phyloP scores from a whole-genome alignment of 2,329 filamentous ascomycete species.

The Cytospora chrysosperma region DNA sequence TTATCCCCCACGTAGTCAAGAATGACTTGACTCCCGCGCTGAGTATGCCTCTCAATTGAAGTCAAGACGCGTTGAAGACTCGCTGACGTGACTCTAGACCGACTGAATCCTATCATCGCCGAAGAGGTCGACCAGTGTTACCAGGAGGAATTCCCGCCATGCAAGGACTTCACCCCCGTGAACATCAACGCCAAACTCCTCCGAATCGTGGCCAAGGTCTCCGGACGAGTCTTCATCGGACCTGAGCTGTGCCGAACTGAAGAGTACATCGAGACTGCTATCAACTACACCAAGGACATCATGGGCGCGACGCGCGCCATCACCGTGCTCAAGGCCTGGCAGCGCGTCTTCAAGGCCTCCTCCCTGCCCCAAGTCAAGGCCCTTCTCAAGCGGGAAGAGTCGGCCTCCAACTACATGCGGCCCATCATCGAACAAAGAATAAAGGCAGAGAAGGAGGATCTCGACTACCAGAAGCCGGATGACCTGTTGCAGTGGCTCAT shows the following conservation, averaged over 20 bases:
- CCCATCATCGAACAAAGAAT: conserved; percentile 37
- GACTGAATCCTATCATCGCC: conserved; percentile 39
- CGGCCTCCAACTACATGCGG: conserved; percentile 37
- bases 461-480: conserved; percentile 36
- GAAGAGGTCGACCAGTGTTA: conserved; percentile 40
- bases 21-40: conserved; percentile 18
- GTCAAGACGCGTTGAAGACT: neutral
- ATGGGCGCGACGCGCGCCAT: conserved; percentile 37
- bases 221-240: conserved; percentile 48
- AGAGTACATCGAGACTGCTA: conserved; percentile 45
- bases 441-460: conserved; percentile 26
- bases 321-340: conserved; percentile 31
- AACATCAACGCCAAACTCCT: conserved; percentile 42
- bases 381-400: conserved; percentile 33
- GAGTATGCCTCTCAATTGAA: conserved; percentile 5
- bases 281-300: conserved; percentile 47
- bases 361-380: conserved; percentile 37
- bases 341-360: conserved; percentile 35
- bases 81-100: conserved; percentile 23
- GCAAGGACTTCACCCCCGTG: conserved; percentile 41
- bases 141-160: conserved; percentile 35
- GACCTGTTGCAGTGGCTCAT: conserved; percentile 51
- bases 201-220: conserved; percentile 46
- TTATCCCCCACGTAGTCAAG: conserved; percentile 20
- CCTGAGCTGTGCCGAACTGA: conserved; percentile 45